phyloP scores from a whole-genome alignment of 2,329 filamentous ascomycete genomes.

The Nemania diffusa region DNA sequence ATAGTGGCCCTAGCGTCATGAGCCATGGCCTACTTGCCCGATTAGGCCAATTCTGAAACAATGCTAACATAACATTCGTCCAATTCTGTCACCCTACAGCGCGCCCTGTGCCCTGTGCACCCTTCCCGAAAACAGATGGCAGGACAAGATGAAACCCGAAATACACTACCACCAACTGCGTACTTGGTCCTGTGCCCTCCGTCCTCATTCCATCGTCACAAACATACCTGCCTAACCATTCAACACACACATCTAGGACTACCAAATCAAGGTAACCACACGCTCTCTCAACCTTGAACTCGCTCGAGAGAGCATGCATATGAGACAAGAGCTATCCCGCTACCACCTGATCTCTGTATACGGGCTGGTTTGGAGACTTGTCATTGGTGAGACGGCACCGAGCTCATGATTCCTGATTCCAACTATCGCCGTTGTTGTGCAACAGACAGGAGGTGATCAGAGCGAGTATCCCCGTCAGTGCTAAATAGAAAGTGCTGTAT shows the following conservation, averaged over 20 bases:
- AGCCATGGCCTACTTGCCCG: conserved; percentile 27
- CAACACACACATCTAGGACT: neutral
- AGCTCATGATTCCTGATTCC: neutral
- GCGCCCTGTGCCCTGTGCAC: neutral
- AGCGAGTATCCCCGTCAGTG: neutral
- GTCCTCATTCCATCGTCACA: neutral
- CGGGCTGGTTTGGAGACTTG: neutral
- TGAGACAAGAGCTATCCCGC: neutral
- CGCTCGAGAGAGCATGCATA: neutral
- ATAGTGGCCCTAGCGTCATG: conserved; percentile 26
- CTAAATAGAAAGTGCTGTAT: neutral
- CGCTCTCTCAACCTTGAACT: neutral
- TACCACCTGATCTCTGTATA: neutral
- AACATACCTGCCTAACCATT: neutral
- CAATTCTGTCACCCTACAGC: conserved; percentile 26
- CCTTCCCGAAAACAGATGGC: neutral
- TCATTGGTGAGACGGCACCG: neutral
- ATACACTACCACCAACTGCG: neutral
- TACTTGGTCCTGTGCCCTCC: neutral
- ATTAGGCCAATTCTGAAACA: conserved; percentile 35
- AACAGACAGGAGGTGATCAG: neutral
- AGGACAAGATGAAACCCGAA: conserved; percentile 8
- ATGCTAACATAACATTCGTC: conserved; percentile 34
- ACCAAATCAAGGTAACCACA: neutral
- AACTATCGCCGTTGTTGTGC: neutral